Percentiles rank a stretch among this genome's conserved stretches.
These are phyloP conservation scores for Paracoccidioides lutzii DNA, from an alignment of 2,329 filamentous ascomycete species.

Conservation along the genomic window DNA sequence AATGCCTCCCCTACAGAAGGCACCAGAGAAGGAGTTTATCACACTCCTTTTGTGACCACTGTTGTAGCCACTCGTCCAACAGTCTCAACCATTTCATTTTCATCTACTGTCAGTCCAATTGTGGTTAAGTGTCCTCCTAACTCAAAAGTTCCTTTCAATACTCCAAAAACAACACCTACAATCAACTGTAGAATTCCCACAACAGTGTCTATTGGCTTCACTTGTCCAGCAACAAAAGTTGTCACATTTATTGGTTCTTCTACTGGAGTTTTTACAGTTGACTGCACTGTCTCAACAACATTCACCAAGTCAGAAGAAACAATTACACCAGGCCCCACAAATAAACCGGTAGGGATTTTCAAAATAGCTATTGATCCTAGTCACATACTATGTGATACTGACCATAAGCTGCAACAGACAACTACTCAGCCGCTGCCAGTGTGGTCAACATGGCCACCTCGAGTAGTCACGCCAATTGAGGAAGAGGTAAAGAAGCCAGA, in stretches of 20 bases:
- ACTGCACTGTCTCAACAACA: conserved; percentile 2
- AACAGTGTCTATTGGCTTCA: background rate
- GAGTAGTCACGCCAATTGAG: background rate
- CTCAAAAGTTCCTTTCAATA: conserved; percentile 1
- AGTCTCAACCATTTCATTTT: background rate
- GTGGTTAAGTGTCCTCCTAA: background rate
- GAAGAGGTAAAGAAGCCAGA: conserved; percentile 1
- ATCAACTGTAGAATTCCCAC: background rate
- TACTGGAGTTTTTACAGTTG: background rate
- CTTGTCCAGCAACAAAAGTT: conserved; percentile 2
- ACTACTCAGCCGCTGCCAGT: background rate
- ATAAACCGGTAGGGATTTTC: background rate
- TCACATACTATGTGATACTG: background rate
- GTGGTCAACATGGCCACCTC: background rate
- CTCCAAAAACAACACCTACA: conserved; percentile 1
- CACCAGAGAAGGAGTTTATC: background rate
- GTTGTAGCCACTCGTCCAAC: background rate
- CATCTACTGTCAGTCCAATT: conserved; percentile 2
- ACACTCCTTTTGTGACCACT: background rate
- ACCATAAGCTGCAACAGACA: background rate
- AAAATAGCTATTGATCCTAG: background rate
- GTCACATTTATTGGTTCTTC: conserved; percentile 1
- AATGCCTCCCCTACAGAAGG: background rate
- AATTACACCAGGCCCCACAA: background rate
- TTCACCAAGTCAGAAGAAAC: background rate